These are phyloP conservation scores for Ceratobasidium sp. DNA, from an alignment of 1,284 basidiomycete species.

Conservation along the genomic window DNA sequence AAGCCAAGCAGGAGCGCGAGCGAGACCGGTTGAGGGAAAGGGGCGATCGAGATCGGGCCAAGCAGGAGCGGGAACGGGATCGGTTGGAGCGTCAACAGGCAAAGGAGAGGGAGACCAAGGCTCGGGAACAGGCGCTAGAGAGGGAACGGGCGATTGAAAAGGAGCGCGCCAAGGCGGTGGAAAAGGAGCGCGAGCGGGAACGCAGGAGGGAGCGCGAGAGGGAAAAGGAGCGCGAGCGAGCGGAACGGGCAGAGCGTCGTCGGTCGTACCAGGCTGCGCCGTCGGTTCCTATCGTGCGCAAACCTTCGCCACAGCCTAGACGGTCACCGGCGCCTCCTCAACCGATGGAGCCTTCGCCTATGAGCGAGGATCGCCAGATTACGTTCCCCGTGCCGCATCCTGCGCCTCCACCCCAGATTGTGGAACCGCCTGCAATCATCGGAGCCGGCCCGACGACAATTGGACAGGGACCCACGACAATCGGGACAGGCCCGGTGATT, in stretches of 20 bases:
- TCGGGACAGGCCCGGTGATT: slow-evolving; percentile 13
- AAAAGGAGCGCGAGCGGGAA: background rate
- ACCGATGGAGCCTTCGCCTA: background rate
- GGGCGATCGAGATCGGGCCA: slow-evolving; percentile 16
- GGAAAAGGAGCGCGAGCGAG: slow-evolving; percentile 2
- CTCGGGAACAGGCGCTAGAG: background rate
- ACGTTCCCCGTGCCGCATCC: slow-evolving; percentile 17
- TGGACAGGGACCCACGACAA: slow-evolving; percentile 3
- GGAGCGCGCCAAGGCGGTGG: background rate
- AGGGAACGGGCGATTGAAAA: background rate
- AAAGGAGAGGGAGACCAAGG: background rate
- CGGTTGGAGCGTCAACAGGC: slow-evolving; percentile 21
- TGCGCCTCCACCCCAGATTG: slow-evolving; percentile 20
- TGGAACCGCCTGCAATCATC: slow-evolving; percentile 3
- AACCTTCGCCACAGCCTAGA: slow-evolving; percentile 10
- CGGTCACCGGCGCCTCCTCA: background rate
- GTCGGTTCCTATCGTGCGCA: slow-evolving; percentile 17
- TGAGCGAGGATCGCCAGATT: slow-evolving; percentile 6
- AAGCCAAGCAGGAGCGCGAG: background rate
- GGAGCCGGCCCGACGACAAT: slow-evolving; percentile 1
- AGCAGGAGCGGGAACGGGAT: slow-evolving; percentile 20
- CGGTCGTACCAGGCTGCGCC: slow-evolving; percentile 13
- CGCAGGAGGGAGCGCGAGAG: background rate
- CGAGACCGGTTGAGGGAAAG: background rate
- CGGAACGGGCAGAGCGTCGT: background rate